A percentile compares a stretch with the other conserved stretches of the same genome.
These are phyloP conservation scores for Allantophomopsis lycopodina DNA, from an alignment of 2,329 filamentous ascomycete genomes.

Conservation along the genomic window DNA sequence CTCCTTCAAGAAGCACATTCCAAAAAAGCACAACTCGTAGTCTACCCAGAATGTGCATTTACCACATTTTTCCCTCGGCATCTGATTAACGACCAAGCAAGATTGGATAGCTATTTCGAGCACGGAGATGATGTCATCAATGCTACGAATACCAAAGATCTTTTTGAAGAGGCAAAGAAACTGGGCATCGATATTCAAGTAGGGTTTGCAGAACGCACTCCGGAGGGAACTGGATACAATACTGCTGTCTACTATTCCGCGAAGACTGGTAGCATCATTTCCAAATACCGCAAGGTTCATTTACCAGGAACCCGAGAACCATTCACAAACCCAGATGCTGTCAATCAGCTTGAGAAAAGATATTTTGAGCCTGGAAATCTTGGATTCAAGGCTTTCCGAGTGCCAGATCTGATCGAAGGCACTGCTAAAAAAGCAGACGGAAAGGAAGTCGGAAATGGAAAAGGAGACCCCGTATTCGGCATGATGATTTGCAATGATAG, in stretches of 20 bases:
- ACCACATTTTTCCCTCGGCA: constrained; percentile 43
- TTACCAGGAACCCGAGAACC: constrained; percentile 38
- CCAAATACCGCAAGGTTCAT: constrained; percentile 41
- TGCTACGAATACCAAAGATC: constrained; percentile 27
- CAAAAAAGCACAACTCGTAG: constrained; percentile 31
- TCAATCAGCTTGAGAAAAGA: constrained; percentile 40
- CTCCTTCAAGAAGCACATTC: constrained; percentile 30
- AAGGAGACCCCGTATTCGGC: constrained; percentile 34
- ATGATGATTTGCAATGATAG: constrained; percentile 43
- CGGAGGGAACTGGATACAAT: constrained; percentile 32
- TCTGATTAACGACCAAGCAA: constrained; percentile 26
- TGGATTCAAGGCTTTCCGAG: constrained; percentile 37
- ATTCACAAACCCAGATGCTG: constrained; percentile 28
- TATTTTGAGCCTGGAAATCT: constrained; percentile 38
- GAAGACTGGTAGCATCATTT: constrained; percentile 23
- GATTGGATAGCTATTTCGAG: constrained; percentile 36
- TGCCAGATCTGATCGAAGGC: constrained; percentile 26
- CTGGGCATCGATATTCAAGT: constrained; percentile 34
- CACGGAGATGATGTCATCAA: constrained; percentile 25
- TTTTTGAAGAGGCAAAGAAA: constrained; percentile 32
- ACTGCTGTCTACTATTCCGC: constrained; percentile 35
- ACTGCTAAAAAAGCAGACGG: constrained; percentile 20
- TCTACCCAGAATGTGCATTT: constrained; percentile 39
- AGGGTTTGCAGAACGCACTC: constrained; percentile 35
- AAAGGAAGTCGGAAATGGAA: constrained; percentile 11